Evolutionary conservation across 208 protist genomes (phyloP), one percentile per base, ranked within the genome.

Genomic region (Leishmania arabica): DNA sequence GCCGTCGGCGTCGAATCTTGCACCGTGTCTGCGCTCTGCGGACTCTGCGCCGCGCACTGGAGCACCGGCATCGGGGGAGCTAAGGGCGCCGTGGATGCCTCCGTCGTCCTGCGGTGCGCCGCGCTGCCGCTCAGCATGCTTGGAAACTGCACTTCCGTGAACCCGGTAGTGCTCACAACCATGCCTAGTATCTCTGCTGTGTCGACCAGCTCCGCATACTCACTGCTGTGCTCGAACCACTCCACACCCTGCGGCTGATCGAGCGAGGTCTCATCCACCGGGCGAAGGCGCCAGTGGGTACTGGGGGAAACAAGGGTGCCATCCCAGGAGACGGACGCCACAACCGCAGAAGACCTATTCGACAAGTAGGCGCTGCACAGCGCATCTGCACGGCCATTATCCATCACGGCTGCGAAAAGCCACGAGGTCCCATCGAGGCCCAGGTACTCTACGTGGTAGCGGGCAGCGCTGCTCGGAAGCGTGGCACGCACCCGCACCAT

Each of bases 391-490:
- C 79, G 77, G 75, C 70, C 47, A 58, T 88, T 88, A 42, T 87
- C 65, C 40, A 96, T 58, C 17, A 85, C 73, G 6, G 86, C 78
- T 40, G 92, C 79, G 9, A 77, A 45, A 27, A 91, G 79, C 94
- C 94, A 97, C 45, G 86, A 88, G 42, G 84, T 75, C 49, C 89
- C 88, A 66, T 95, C 93, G n/a, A 89, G 83, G 31, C 85, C 91
- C 37, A 95, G 92, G 53, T 89, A 88, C 84, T 97, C 93, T 34
- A 95, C 91, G 11, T 79, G 81, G 86, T 92, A 96, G 58, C 80
- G 75, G 5, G 86, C 75, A 3, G 68, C 51, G 5, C 87, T 82
- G 42, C 34, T 54, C 7, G 92, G 92, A 65, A 97, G 80, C 0
- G 70, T 40, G 11, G 90, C 91, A 6, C 86, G 72, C 24, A 96